Percentiles rank a stretch among this genome's conserved stretches.
Evolutionary conservation across 2,329 filamentous ascomycete genomes (phyloP).

Genomic region (Teratosphaeriaceae sp.): DNA sequence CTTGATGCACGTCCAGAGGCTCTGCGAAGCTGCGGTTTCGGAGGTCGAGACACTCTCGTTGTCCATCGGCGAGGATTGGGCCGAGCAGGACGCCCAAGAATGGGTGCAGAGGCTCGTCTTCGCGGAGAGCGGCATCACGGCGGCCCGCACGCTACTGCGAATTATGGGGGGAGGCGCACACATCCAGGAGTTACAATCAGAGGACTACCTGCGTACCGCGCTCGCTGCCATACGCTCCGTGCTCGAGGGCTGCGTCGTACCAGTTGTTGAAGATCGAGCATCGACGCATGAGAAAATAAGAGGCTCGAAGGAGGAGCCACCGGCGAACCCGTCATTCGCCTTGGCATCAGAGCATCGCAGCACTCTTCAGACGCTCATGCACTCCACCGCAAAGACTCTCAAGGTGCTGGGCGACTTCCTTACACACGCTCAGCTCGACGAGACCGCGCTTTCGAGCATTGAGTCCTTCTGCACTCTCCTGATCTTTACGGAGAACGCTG

Average conservation of each 20-base stretch:
- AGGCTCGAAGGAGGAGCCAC: conserved; percentile 34
- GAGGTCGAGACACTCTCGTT: conserved; percentile 61
- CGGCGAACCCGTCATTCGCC: conserved; percentile 60
- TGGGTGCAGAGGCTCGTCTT: conserved; percentile 64
- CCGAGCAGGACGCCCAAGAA: conserved; percentile 58
- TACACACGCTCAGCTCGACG: conserved; percentile 74
- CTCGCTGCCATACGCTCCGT: conserved; percentile 69
- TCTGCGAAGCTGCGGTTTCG: conserved; percentile 70
- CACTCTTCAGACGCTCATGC: conserved; percentile 17
- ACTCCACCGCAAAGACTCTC: conserved; percentile 65
- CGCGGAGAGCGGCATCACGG: conserved; percentile 66
- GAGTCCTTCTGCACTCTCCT: conserved; percentile 76
- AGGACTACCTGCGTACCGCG: conserved; percentile 72
- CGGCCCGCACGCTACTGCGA: conserved; percentile 70
- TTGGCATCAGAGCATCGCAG: conserved; percentile 44
- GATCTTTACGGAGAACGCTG: conserved; percentile 91
- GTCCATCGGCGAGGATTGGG: conserved; percentile 61
- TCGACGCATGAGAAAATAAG: conserved; percentile 21
- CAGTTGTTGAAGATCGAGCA: conserved; percentile 67
- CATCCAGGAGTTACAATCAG: conserved; percentile 84
- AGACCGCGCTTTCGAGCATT: conserved; percentile 73
- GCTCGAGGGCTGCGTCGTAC: conserved; percentile 74
- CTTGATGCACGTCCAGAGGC: conserved; percentile 65
- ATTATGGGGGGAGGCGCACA: conserved; percentile 81
- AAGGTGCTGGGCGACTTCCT: conserved; percentile 71